Base-by-base conservation (phyloP, 345 rosid genomes). In the Eucalyptus marginata region DNA sequence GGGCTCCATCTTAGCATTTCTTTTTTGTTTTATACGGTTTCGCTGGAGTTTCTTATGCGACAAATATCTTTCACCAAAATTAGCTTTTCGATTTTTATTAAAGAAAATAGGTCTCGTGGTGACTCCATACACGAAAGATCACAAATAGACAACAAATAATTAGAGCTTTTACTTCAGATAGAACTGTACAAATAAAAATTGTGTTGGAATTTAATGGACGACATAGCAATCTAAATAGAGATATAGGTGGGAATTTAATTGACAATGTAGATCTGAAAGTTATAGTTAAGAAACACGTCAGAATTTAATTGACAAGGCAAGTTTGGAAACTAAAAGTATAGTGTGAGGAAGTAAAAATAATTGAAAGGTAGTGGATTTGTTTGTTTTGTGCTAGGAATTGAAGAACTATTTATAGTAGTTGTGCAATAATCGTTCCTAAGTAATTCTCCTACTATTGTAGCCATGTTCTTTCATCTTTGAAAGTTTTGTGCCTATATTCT, bases 201-300 rank as follows among this genome's bases (percentile, higher is more conserved):
- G 0, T 56, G 3, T 9, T 0, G 3, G 0, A 56, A 56, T 0
- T 56, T 24, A 56, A 24, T 56, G 12, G 62, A 56, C 3, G 3
- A 10, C 58, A 52, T 52, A 4, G 0, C 25, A 52, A 5, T 52
- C 25, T 52, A 52, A 1, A 52, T 52, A 52, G 2, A 52, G 58
- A 52, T 20, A 52, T 25, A 52, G 18, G 6, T 22, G 13, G 13
- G 9, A 56, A 56, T 56, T 24, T 24, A 56, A 24, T 56, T 1
- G 2, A 56, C 29, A 10, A 56, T 56, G 6, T 24, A 10, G 29
- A 24, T 4, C 2, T 56, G 1, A 24, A 56, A 56, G 29, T 24
- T 56, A 56, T 0, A 24, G 6, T 25, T 25, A 24, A 56, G 29
- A 9, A 56, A 5, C 62, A 10, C 1, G 1, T 56, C 1, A 3